Percentiles rank a stretch among this genome's conserved stretches.
phyloP scores from a whole-genome alignment of 1,284 basidiomycete species.

The Cryptococcus sp. region DNA sequence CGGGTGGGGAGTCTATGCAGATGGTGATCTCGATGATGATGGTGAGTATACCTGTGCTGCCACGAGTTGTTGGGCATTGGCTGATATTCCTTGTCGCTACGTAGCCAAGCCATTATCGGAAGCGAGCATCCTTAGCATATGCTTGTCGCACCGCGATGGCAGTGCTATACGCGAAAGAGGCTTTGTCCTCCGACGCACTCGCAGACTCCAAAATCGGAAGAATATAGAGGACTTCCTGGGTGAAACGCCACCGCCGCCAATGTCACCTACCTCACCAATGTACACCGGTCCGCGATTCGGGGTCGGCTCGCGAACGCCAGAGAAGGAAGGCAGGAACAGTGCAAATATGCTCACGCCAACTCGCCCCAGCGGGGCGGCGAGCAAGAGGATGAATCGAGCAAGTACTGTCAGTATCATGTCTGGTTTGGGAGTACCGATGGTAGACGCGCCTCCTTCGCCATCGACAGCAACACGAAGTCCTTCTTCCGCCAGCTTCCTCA shows the following conservation, averaged over 20 bases:
- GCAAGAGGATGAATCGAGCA: constrained; percentile 80
- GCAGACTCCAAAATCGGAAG: constrained; percentile 57
- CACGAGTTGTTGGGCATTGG: background rate
- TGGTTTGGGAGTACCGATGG: constrained; percentile 78
- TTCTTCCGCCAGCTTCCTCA: constrained; percentile 46
- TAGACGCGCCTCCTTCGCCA: constrained; percentile 58
- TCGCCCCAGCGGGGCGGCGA: constrained; percentile 13
- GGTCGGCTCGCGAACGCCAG: constrained; percentile 1
- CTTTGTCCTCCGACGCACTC: constrained; percentile 65
- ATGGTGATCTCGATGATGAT: constrained; percentile 61
- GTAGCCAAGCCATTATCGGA: constrained; percentile 70
- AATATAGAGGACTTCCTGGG: constrained; percentile 64
- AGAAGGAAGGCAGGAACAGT: no score
- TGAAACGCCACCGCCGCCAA: constrained; percentile 56
- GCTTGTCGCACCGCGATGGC: constrained; percentile 77
- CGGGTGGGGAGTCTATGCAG: constrained; percentile 81
- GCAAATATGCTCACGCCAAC: constrained; percentile 18
- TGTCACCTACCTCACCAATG: constrained; percentile 55
- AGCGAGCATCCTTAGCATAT: constrained; percentile 78
- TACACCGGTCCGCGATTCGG: constrained; percentile 46
- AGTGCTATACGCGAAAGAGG: constrained; percentile 67
- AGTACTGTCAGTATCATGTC: constrained; percentile 93
- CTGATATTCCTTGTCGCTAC: constrained; percentile 3
- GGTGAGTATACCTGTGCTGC: constrained; percentile 54
- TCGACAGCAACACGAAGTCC: constrained; percentile 41